phyloP scores from a whole-genome alignment of 116 monocot species.

The Posidonia oceanica region DNA sequence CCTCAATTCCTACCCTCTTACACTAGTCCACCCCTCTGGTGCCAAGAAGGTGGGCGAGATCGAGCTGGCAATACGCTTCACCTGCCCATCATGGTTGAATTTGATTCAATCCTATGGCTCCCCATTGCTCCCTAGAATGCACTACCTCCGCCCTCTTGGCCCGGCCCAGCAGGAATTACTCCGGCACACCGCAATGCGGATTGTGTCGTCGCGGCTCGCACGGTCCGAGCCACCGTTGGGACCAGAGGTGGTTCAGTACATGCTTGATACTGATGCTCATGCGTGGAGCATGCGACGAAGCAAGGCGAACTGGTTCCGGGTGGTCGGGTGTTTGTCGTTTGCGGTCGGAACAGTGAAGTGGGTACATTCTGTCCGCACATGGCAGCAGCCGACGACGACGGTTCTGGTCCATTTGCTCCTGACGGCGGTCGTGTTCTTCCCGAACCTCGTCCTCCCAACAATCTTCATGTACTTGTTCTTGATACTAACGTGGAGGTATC shows the following conservation, averaged over 20 bases:
- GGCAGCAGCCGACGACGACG: constrained; percentile 52
- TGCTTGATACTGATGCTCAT: constrained; percentile 66
- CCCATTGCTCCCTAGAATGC: constrained; percentile 82
- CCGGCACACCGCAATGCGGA: constrained; percentile 70
- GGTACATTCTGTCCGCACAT: constrained; percentile 49
- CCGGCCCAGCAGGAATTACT: constrained; percentile 79
- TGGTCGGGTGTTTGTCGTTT: constrained; percentile 43
- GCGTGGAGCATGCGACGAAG: constrained; percentile 80
- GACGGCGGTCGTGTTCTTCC: constrained; percentile 42
- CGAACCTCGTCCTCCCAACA: constrained; percentile 59
- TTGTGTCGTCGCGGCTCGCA: constrained; percentile 60
- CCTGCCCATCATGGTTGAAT: constrained; percentile 51
- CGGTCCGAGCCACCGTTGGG: constrained; percentile 85
- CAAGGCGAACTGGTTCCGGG: constrained; percentile 80
- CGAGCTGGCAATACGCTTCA: constrained; percentile 74
- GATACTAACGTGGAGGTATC: constrained; percentile 48
- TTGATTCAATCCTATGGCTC: constrained; percentile 60
- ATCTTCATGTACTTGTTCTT: constrained; percentile 51
- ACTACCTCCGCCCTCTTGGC: constrained; percentile 66
- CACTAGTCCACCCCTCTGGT: constrained; percentile 44
- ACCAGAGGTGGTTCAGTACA: constrained; percentile 67
- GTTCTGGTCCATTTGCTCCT: constrained; percentile 64
- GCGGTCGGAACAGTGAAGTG: constrained; percentile 35
- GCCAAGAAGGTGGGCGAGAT: constrained; percentile 88
- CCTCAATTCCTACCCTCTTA: constrained; percentile 49